Percentiles rank a stretch among this genome's conserved stretches.
Conservation (phyloP, 2,329 filamentous ascomycete species). For the Metarhizium guizhouense region DNA sequence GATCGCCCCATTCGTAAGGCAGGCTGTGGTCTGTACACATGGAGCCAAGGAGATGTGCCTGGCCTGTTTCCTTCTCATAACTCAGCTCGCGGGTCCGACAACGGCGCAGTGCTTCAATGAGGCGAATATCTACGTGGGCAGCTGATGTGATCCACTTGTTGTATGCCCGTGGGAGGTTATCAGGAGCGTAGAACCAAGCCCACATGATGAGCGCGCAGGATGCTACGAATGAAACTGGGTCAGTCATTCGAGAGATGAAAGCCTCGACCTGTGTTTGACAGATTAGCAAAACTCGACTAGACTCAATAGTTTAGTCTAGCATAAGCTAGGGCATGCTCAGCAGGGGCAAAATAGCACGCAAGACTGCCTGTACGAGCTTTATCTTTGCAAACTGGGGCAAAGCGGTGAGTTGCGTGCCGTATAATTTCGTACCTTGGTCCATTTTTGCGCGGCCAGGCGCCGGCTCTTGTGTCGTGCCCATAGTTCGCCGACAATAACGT, state of each 20-base stretch:
- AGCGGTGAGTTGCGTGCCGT: not conserved
- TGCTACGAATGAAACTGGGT: conserved; percentile 61
- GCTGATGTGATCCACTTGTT: conserved; percentile 74
- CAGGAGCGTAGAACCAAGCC: conserved; percentile 74
- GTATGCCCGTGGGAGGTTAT: conserved; percentile 62
- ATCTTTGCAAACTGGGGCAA: not conserved
- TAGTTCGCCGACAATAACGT: conserved; percentile 57
- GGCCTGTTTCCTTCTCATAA: conserved; percentile 67
- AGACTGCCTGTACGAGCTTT: not conserved
- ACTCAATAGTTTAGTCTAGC: not conserved
- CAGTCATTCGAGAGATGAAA: conserved; percentile 33
- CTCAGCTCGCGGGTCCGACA: conserved; percentile 53
- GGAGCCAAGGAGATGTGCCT: conserved; percentile 55
- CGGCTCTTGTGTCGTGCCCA: conserved; percentile 47
- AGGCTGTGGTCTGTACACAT: conserved; percentile 66
- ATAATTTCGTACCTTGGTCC: conserved; percentile 34
- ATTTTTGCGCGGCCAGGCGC: conserved; percentile 33
- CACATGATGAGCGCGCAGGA: conserved; percentile 77
- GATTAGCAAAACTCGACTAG: not conserved
- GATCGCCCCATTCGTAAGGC: conserved; percentile 66
- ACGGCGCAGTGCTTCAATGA: conserved; percentile 65
- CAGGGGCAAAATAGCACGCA: not conserved
- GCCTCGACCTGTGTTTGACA: conserved; percentile 18
- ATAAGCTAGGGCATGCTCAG: not conserved
- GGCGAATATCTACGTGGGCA: conserved; percentile 63